phyloP scores from a whole-genome alignment of 228 moss, liverwort and hornwort genomes.

The Sphagnum magellanicum region DNA sequence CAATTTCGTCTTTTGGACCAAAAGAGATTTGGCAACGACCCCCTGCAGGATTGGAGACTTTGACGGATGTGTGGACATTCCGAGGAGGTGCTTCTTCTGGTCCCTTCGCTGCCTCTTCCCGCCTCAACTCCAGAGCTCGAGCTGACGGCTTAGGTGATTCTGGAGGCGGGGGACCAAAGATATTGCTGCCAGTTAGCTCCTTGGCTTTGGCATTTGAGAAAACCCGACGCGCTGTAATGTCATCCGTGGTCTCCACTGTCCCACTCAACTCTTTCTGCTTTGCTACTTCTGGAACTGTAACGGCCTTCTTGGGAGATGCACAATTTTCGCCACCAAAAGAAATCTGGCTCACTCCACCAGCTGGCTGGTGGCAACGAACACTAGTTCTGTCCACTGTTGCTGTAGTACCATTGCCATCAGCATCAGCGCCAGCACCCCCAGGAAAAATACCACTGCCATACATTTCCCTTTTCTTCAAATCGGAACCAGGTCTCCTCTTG shows the following conservation, averaged over 20 bases:
- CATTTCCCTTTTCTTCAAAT: conserved; percentile 90
- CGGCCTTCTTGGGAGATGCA: conserved; percentile 47
- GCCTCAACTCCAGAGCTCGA: conserved; percentile 69
- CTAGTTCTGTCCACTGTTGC: conserved; percentile 41
- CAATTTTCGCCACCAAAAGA: conserved; percentile 60
- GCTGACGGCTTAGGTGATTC: conserved; percentile 40
- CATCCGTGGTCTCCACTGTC: conserved; percentile 55
- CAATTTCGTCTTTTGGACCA: conserved; percentile 27
- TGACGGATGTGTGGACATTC: conserved; percentile 52
- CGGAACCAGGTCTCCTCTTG: conserved; percentile 83
- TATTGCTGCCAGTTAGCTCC: conserved; percentile 89
- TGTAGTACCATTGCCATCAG: conserved; percentile 41
- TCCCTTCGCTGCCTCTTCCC: conserved; percentile 16
- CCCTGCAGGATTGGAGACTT: conserved; percentile 54
- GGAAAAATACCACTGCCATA: conserved; percentile 86
- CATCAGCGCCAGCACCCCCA: conserved; percentile 52
- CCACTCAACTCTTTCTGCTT: conserved; percentile 66
- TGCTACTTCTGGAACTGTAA: conserved; percentile 62
- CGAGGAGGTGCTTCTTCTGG: conserved; percentile 28
- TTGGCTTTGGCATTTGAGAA: conserved; percentile 81
- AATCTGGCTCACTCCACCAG: conserved; percentile 63
- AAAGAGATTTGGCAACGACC: conserved; percentile 31
- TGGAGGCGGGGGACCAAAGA: conserved; percentile 58
- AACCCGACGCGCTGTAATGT: conserved; percentile 48
- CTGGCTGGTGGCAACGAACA: conserved; percentile 63